phyloP scores from a whole-genome alignment of 192 early-diverging fungal genomes.

The Podila epigama region DNA sequence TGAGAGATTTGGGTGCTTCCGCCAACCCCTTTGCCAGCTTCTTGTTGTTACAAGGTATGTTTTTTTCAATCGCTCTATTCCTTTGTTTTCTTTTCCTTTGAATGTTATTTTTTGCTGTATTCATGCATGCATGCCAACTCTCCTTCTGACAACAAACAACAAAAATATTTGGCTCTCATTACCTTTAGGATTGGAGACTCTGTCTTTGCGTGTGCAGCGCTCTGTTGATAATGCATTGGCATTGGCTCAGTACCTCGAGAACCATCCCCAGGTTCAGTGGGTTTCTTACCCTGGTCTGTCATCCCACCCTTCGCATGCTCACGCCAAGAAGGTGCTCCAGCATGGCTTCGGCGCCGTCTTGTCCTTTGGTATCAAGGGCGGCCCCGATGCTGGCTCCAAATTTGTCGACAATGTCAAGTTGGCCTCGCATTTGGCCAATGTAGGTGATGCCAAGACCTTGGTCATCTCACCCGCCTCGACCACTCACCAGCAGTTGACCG shows the following conservation, averaged over 20 bases:
- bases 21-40: constrained; percentile 91
- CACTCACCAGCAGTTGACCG: constrained; percentile 88
- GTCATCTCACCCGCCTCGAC: constrained; percentile 86
- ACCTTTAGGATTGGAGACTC: constrained; percentile 86
- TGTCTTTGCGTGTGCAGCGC: constrained; percentile 88
- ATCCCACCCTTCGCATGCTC: constrained; percentile 76
- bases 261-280: constrained; percentile 79
- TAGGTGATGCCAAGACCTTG: constrained; percentile 92
- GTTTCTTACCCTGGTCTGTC: constrained; percentile 89
- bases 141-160: too few relatives aligned
- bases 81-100: background rate
- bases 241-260: constrained; percentile 81
- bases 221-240: constrained; percentile 81
- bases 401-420: constrained; percentile 86
- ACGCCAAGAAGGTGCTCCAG: constrained; percentile 84
- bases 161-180: too few relatives aligned
- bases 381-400: constrained; percentile 57
- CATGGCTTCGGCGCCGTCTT: constrained; percentile 90
- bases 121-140: background rate
- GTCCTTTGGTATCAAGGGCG: constrained; percentile 74
- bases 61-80: background rate
- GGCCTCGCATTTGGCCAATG: constrained; percentile 91
- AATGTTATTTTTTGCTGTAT: background rate
- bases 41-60: constrained; percentile 76
- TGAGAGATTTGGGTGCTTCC: constrained; percentile 87